Conservation (phyloP, 257 asterid species). For the Petunia axillaris region DNA sequence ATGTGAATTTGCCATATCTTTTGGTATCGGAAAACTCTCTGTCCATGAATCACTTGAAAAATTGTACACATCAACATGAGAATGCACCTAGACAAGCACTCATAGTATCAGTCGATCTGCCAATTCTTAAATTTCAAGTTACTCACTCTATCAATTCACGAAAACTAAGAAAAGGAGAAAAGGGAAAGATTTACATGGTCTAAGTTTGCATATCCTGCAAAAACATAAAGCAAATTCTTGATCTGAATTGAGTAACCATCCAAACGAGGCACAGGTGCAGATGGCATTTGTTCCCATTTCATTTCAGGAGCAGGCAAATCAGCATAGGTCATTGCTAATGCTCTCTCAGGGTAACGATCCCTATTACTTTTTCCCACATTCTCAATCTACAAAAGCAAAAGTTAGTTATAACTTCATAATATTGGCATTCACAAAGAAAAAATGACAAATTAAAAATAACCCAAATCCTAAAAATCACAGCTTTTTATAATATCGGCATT, state of each 20-base stretch:
- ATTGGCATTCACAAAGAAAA: neutral
- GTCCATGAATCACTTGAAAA: constrained; percentile 63
- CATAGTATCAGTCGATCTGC: neutral
- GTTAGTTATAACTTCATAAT: neutral
- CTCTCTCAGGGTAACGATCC: constrained; percentile 39
- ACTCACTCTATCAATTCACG: neutral
- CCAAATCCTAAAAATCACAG: neutral
- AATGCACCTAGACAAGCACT: constrained; percentile 55
- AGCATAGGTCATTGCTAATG: constrained; percentile 62
- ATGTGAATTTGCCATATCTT: constrained; percentile 78
- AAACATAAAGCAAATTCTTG: constrained; percentile 57
- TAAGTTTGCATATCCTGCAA: constrained; percentile 61
- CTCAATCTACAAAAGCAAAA: constrained; percentile 25
- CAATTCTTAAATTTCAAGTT: neutral
- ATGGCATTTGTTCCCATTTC: constrained; percentile 79
- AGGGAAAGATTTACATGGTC: constrained; percentile 53
- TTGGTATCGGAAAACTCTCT: constrained; percentile 59
- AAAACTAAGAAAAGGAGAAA: neutral
- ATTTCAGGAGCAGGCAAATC: constrained; percentile 76
- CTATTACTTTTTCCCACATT: constrained; percentile 26
- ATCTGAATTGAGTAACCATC: constrained; percentile 77
- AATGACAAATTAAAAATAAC: neutral
- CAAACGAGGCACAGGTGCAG: constrained; percentile 82
- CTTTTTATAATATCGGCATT: no score
- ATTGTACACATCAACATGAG: constrained; percentile 73